phyloP scores from a whole-genome alignment of 2,329 filamentous ascomycete genomes.

The Pestalotiopsis sp. region DNA sequence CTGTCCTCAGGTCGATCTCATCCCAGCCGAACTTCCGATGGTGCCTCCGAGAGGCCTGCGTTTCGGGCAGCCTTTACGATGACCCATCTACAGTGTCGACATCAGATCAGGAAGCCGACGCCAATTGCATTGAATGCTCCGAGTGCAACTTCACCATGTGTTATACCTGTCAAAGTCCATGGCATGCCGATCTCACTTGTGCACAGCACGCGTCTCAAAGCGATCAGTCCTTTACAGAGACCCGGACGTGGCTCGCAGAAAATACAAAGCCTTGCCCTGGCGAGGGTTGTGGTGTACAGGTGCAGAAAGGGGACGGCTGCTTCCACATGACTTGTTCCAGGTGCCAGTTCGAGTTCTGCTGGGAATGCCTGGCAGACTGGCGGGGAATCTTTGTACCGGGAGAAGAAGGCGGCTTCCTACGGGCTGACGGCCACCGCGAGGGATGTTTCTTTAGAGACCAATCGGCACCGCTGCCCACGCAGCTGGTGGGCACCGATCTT shows the following conservation, averaged over 20 bases:
- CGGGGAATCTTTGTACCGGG: constrained; percentile 15
- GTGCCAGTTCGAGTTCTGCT: constrained; percentile 26
- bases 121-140: constrained; percentile 24
- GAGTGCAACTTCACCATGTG: constrained; percentile 29
- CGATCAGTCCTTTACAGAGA: constrained; percentile 13
- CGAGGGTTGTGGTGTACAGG: constrained; percentile 18
- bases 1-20: constrained; percentile 16
- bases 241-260: constrained; percentile 20
- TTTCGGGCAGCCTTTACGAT: constrained; percentile 25
- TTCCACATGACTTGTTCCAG: constrained; percentile 21
- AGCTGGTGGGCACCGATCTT: constrained; percentile 17
- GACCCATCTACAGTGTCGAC: constrained; percentile 1
- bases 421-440: constrained; percentile 16
- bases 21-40: constrained; percentile 20
- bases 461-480: constrained; percentile 15
- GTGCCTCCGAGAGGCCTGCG: constrained; percentile 27
- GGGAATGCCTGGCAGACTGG: constrained; percentile 31
- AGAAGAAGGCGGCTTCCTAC: constrained; percentile 12
- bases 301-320: constrained; percentile 24
- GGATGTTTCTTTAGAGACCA: constrained; percentile 22
- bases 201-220: constrained; percentile 18
- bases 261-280: constrained; percentile 28
- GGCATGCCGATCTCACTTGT: constrained; percentile 28
- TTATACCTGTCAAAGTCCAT: constrained; percentile 26
- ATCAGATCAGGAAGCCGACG: constrained; percentile 1